These are phyloP conservation scores for Penicillium manginii DNA, from an alignment of 495 filamentous ascomycete genomes.

Conservation along the genomic window DNA sequence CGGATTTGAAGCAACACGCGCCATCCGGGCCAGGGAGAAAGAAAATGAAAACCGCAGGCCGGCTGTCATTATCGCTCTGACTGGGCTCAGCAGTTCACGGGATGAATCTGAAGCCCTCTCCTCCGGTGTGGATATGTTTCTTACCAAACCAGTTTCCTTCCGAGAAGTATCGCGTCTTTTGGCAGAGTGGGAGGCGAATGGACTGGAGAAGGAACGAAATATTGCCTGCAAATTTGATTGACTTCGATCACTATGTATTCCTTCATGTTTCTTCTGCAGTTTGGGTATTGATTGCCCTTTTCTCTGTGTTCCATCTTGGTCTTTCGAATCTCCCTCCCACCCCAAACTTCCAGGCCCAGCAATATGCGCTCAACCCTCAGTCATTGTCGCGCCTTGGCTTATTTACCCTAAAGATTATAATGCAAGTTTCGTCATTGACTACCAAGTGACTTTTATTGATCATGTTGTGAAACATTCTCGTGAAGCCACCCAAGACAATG, in stretches of 20 bases:
- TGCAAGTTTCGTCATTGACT: constrained; percentile 9
- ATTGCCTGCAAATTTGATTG: neutral
- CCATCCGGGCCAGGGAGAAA: constrained; percentile 65
- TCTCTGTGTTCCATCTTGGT: neutral
- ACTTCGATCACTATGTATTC: neutral
- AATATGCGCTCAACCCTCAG: neutral
- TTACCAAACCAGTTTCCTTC: constrained; percentile 71
- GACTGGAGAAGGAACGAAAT: constrained; percentile 19
- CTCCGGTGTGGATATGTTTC: constrained; percentile 71
- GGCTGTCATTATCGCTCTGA: constrained; percentile 69
- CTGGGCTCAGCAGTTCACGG: constrained; percentile 64
- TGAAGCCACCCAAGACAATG: constrained; percentile 19
- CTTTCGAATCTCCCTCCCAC: neutral
- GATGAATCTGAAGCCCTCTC: constrained; percentile 69
- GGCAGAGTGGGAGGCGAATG: constrained; percentile 49
- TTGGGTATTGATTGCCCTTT: no score
- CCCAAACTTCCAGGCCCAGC: neutral
- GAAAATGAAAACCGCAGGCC: constrained; percentile 39
- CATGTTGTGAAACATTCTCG: constrained; percentile 17
- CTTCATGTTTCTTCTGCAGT: no score
- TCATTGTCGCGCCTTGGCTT: neutral
- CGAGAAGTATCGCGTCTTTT: constrained; percentile 52
- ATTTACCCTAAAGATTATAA: neutral
- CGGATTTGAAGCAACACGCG: constrained; percentile 71
- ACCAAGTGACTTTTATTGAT: constrained; percentile 11